A percentile compares a stretch with the other conserved stretches of the same genome.
These are phyloP conservation scores for Podospora didyma DNA, from an alignment of 495 filamentous ascomycete genomes.

Conservation along the genomic window DNA sequence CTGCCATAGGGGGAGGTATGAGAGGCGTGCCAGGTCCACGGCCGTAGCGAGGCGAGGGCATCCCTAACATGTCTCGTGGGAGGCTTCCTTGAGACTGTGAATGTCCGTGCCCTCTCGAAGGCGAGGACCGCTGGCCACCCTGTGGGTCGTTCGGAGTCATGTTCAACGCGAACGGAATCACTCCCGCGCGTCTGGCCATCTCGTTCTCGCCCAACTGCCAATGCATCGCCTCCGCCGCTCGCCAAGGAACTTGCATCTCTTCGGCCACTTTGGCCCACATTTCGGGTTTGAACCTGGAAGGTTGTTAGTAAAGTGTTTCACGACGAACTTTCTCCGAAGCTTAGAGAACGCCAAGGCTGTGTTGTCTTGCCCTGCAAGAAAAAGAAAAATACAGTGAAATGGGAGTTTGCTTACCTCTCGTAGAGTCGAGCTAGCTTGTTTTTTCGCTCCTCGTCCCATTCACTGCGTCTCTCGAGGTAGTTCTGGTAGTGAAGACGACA, in stretches of 20 bases:
- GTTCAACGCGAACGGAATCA: conserved; percentile 71
- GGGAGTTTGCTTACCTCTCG: conserved; percentile 66
- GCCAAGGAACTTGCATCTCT: conserved; percentile 96
- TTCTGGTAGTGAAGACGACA: conserved; percentile 97
- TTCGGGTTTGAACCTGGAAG: conserved; percentile 81
- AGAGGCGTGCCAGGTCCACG: conserved; percentile 20
- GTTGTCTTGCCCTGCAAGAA: not conserved
- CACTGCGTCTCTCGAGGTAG: conserved; percentile 82
- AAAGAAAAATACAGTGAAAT: too few species aligned
- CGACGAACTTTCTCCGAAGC: not conserved
- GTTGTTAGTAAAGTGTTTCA: conserved; percentile 5
- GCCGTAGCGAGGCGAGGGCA: conserved; percentile 34
- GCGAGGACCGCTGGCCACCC: conserved; percentile 32
- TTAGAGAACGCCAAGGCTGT: not conserved
- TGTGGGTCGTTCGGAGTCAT: conserved; percentile 55
- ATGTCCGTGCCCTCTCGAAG: conserved; percentile 36
- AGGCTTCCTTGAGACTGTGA: conserved; percentile 47
- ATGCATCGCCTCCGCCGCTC: conserved; percentile 94
- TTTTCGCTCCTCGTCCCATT: conserved; percentile 97
- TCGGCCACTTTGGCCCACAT: conserved; percentile 94
- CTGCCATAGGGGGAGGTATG: conserved; percentile 19
- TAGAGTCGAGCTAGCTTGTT: conserved; percentile 93
- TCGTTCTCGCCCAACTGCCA: conserved; percentile 93
- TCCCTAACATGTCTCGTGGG: conserved; percentile 31
- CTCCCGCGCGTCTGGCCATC: conserved; percentile 86